Conservation (phyloP, 2,329 filamentous ascomycete species). For the Onygena corvina region DNA sequence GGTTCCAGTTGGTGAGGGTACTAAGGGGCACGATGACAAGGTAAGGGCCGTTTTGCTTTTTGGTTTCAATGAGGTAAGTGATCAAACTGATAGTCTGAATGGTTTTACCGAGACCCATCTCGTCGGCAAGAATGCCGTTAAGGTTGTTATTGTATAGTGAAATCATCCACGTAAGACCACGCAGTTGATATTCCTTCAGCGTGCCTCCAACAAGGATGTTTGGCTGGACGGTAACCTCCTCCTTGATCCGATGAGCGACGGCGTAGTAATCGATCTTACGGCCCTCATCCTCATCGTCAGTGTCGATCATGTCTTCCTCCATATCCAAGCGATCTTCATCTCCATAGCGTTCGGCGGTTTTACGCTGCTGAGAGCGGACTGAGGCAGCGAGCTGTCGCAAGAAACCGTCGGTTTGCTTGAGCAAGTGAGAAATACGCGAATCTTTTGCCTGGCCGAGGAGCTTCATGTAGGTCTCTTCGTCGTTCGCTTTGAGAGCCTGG, state of each 20-base stretch:
- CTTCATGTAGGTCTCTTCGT: slow-evolving; percentile 97
- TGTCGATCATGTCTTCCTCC: slow-evolving; percentile 55
- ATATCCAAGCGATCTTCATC: slow-evolving; percentile 45
- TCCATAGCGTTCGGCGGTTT: slow-evolving; percentile 66
- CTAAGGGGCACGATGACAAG: slow-evolving; percentile 93
- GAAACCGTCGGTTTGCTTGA: slow-evolving; percentile 96
- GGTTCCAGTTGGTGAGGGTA: slow-evolving; percentile 96
- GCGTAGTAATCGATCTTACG: slow-evolving; percentile 97
- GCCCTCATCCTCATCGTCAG: slow-evolving; percentile 56
- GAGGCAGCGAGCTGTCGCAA: slow-evolving; percentile 88
- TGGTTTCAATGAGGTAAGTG: slow-evolving; percentile 92
- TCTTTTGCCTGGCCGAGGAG: slow-evolving; percentile 97
- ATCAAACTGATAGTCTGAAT: slow-evolving; percentile 98
- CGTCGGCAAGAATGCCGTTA: slow-evolving; percentile 94
- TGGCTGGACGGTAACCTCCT: slow-evolving; percentile 76
- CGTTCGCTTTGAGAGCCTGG: slow-evolving; percentile 95
- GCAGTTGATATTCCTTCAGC: slow-evolving; percentile 95
- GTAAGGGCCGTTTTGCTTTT: slow-evolving; percentile 82
- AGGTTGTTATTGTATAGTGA: slow-evolving; percentile 99
- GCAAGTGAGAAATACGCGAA: slow-evolving; percentile 93
- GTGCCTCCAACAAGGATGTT: slow-evolving; percentile 78
- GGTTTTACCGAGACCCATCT: slow-evolving; percentile 99
- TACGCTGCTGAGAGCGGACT: slow-evolving; percentile 85
- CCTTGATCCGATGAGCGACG: slow-evolving; percentile 89
- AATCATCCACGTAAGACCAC: slow-evolving; percentile 99